Evolutionary conservation across 2,329 filamentous ascomycete genomes (phyloP).

Genomic region (Eutypa lata): DNA sequence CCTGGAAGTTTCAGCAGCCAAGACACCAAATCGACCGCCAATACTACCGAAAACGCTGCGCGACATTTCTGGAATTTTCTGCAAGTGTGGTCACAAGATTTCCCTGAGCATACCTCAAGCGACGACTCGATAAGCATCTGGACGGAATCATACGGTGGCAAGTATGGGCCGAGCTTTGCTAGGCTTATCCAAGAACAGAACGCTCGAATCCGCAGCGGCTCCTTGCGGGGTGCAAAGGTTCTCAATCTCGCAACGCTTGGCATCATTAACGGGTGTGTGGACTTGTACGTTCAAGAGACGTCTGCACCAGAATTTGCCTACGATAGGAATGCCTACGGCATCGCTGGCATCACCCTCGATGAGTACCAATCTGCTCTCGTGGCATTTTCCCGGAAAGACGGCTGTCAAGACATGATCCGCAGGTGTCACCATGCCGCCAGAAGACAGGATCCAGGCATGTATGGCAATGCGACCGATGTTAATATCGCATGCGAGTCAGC

Average conservation of each 20-base stretch:
- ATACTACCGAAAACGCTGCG: conserved; percentile 37
- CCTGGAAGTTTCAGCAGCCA: conserved; percentile 44
- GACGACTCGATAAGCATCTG: conserved; percentile 23
- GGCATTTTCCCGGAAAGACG: conserved; percentile 39
- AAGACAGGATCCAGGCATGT: conserved; percentile 44
- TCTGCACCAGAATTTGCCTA: conserved; percentile 15
- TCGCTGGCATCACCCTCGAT: conserved; percentile 4
- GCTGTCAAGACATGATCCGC: conserved; percentile 48
- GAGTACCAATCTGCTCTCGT: conserved; percentile 31
- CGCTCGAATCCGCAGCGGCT: conserved; percentile 15
- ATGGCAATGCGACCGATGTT: conserved; percentile 35
- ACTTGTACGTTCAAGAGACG: conserved; percentile 17
- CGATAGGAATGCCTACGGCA: conserved; percentile 12
- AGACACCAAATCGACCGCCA: conserved; percentile 35
- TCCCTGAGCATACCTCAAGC: conserved; percentile 51
- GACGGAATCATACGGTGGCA: conserved; percentile 29
- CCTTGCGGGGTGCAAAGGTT: conserved; percentile 9
- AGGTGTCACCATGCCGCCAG: conserved; percentile 43
- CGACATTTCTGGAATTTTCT: conserved; percentile 40
- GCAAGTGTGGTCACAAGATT: conserved; percentile 34
- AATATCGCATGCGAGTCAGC: conserved; percentile 41
- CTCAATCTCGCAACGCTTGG: conserved; percentile 22
- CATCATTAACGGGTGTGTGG: conserved; percentile 25
- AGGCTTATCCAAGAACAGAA: conserved; percentile 25
- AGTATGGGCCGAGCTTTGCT: conserved; percentile 27